phyloP scores from a whole-genome alignment of 768 basidiomycete genomes.

The Tulasnella sp. region DNA sequence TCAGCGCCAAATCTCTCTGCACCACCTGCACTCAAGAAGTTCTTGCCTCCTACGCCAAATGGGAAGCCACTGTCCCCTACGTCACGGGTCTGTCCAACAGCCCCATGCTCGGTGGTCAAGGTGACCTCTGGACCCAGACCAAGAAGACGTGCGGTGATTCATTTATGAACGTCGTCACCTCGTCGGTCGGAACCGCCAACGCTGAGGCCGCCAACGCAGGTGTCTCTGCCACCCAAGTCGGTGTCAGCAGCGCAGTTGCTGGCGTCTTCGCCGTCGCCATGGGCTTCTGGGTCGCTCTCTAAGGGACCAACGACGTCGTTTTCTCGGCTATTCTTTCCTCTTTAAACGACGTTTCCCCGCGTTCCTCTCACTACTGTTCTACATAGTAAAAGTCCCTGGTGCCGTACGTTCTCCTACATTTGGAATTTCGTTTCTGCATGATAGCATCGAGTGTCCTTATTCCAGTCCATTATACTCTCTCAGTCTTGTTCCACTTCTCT shows the following conservation, averaged over 20 bases:
- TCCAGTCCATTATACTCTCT: not conserved
- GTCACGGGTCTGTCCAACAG: constrained; percentile 63
- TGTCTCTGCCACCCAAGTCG: not conserved
- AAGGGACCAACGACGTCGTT: not conserved
- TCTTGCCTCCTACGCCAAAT: constrained; percentile 67
- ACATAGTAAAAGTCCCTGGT: not conserved
- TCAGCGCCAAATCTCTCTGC: constrained; percentile 56
- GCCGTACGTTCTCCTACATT: not conserved
- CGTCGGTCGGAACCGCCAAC: not conserved
- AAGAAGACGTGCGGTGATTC: constrained; percentile 54
- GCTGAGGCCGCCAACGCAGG: not conserved
- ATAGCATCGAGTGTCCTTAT: not conserved
- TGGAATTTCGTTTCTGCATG: not conserved
- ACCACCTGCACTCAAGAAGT: constrained; percentile 71
- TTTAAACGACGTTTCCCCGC: not conserved
- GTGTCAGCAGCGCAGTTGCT: not conserved
- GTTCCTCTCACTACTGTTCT: not conserved
- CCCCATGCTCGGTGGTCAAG: constrained; percentile 57
- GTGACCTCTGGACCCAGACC: constrained; percentile 55
- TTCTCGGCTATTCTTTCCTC: not conserved
- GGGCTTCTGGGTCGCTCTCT: constrained; percentile 1
- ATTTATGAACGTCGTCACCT: constrained; percentile 46
- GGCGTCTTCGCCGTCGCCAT: not conserved
- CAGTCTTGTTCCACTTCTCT: not conserved
- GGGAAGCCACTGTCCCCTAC: constrained; percentile 64